Percentiles rank a stretch among this genome's conserved stretches.
phyloP scores from a whole-genome alignment of 1,139 yeast species.

The Sugiyamaella grinbergsii region DNA sequence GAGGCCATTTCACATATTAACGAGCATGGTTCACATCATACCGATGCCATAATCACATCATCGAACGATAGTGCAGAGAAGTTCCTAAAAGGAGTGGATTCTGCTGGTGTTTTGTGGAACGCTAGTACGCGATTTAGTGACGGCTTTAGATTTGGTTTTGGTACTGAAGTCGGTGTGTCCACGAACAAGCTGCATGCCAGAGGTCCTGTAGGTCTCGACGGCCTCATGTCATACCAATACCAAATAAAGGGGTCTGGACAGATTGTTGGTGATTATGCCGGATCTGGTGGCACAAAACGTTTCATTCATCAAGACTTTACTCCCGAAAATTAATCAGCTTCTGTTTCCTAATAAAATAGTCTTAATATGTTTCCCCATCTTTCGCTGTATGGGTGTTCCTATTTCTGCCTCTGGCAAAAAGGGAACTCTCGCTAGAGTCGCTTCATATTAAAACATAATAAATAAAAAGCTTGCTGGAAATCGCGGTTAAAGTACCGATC shows the following conservation, averaged over 20 bases:
- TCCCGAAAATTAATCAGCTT: constrained; percentile 18
- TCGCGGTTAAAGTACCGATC: no score
- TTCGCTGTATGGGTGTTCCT: no score
- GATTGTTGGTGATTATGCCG: constrained; percentile 84
- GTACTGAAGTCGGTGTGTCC: constrained; percentile 97
- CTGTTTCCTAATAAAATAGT: not conserved
- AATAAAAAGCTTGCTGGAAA: no score
- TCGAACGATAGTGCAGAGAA: constrained; percentile 65
- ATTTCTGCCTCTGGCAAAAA: no score
- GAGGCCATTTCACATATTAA: constrained; percentile 85
- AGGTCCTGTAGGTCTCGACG: constrained; percentile 98
- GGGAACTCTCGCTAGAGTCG: no score
- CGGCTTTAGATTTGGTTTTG: constrained; percentile 97
- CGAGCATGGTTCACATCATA: constrained; percentile 90
- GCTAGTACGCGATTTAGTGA: constrained; percentile 97
- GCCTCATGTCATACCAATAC: constrained; percentile 92
- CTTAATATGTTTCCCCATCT: not conserved
- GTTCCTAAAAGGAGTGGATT: constrained; percentile 84
- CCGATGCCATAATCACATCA: constrained; percentile 88
- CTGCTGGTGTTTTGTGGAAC: constrained; percentile 99
- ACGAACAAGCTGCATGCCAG: constrained; percentile 97
- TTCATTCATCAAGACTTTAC: constrained; percentile 57
- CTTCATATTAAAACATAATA: no score
- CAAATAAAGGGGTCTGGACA: constrained; percentile 91
- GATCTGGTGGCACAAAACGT: constrained; percentile 86